Base-by-base conservation (phyloP, 495 filamentous ascomycete genomes). In the Trichoderma gamsii region DNA sequence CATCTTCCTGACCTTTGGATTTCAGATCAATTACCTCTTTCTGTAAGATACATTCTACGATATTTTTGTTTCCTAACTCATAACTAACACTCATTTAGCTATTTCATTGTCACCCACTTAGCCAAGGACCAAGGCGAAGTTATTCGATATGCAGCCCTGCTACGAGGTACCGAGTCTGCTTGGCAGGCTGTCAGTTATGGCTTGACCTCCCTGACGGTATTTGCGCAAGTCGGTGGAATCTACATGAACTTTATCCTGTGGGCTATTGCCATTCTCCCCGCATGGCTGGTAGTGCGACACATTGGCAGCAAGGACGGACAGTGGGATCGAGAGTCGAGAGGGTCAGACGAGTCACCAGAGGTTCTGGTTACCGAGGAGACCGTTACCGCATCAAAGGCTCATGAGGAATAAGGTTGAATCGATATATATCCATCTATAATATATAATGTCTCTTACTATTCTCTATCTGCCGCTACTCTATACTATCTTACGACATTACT, bases 221-320 rank as follows among this genome's bases (percentile, higher is more conserved):
- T 89, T 72, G 86, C 82, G n/a, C 74, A 84, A 16, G 81, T 87
- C 15, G 86, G 86, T 18, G 81, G 80, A 43, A 77, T 87, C 0
- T 89, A 89, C 70, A 77, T 89, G 69, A 89, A 88, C 71, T 87
- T 89, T 70, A 84, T 78, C 5, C 73, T 89, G 13, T 88, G 87
- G 87, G 85, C 77, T 0, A 67, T 85, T 13, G 76, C 86, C 0
- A 76, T 89, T 4, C 41, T 82, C 0, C 86, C 86, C 0, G 84
- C 85, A n/a, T 89, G 86, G 86, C 67, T 85, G 35, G 79, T 89
- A 4, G 72, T 89, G 15, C 79, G 76, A 38, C 70, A 85, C 63
- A 79, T 89, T 70, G 86, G 86, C 16, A 63, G 61, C 1, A 23
- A 27, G 8, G 25, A 61, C 15, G 56, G 25, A 2, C 56, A 61